Base-by-base conservation (phyloP, 1,284 basidiomycete species). In the Boletus semigastroideus region DNA sequence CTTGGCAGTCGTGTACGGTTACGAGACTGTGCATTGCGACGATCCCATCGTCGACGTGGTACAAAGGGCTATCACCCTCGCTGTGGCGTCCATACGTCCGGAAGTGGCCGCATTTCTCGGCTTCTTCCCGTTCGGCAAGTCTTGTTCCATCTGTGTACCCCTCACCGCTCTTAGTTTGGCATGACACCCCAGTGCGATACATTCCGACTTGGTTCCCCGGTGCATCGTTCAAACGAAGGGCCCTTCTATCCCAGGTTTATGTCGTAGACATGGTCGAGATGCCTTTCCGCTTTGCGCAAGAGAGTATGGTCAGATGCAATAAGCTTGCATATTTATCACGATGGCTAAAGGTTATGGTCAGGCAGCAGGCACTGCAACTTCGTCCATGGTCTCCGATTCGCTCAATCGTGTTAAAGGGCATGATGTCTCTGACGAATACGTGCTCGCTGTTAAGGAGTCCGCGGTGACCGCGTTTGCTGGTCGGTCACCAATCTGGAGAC, bases 131-230 rank as follows among this genome's bases (percentile, higher is more conserved):
- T 25, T 25, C 25, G 25, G 25, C 25, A 25, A 25, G 25, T 25
- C 25, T 25, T 25, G 25, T 25, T 25, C 25, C 25, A 25, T 25
- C 25, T 5, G 5, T 25, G 25, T 25, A 1, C 25, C 7, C 5
- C 25, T 7, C 25, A 25, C 7, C 25, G 25, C 25, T 25, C 25
- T 25, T 25, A 25, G 25, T 25, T 25, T 25, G 25, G 2, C 25
- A n/a, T n/a, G n/a, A n/a, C 25, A 25, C 5, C 25, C 25, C 30
- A 63, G 61, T 63, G n/a, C 58, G 42, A 36, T 20, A 57, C 40
- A 27, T 71, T 8, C 64, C 69, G 13, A 58, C 57, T 37, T 69
- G 69, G 70, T 58, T 59, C 43, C 67, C 67, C 4, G 70, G 70
- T 3, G 59, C 65, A 4, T 61, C 56, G 0, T 71, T 71, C 51